Evolutionary conservation across 1,139 yeast species (phyloP), one percentile per base, ranked within the genome.

Genomic region (Geotrichum restrictum): DNA sequence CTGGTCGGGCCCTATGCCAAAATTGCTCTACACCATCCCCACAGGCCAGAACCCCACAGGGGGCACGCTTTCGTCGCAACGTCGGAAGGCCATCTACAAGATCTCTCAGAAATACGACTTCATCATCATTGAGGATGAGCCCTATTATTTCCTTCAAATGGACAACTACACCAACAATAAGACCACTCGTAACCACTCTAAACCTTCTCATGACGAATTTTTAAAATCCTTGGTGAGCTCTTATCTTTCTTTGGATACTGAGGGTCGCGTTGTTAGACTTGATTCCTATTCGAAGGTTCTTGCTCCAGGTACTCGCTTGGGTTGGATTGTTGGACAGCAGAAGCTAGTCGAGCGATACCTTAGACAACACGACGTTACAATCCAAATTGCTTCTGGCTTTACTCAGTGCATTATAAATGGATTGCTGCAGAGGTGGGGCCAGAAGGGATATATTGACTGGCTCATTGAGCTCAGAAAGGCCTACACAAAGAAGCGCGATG

Each of bases 21-120:
- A 83, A 69, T 74, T 89, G 54, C 76, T 89, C 60, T 89, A 89
- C 78, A 83, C 91, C 43, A 87, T 89, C 62, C 83, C 89, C 59
- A 89, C 96, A 22, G 97, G 97, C 53, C 97, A 89, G 74, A 89
- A 89, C 76, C 97, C 97, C 55, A 88, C 96, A 32, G 97, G 97
- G 38, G 83, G 93, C 11, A 83, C 86, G 44, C 73, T 89, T 62
- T 74, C 83, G 51, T 71, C 65, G 14, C 89, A 83, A 63, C 81
- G 97, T 72, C 85, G 96, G 71, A 69, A 73, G 59, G 79, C 74
- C 49, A 78, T 89, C 57, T 88, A 88, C 71, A 74, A 78, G 55
- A 68, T 88, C 60, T 87, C 93, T 24, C 82, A 81, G 63, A 81
- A 86, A 71, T 83, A 88, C 68, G 95, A 88, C 70, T 75, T 89